Evolutionary conservation across 805 yeast genomes (phyloP), one percentile per base, ranked within the genome.

Genomic region (Tanozyma kutaoensis): DNA sequence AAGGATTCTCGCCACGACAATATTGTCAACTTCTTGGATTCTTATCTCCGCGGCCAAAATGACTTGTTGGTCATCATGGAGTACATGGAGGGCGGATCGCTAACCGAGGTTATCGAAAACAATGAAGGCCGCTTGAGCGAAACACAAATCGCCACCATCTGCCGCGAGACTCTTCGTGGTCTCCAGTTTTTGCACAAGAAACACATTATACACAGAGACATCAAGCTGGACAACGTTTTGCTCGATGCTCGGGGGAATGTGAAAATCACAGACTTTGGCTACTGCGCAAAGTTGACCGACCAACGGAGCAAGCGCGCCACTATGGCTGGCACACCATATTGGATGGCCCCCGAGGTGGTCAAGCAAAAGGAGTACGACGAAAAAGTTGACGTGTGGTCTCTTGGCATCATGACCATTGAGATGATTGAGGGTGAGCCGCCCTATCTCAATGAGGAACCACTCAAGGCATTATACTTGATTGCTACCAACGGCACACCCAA

Each of bases 51-150:
- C 29, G 82, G 84, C 4, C 61, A 66, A 26, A 66, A 70, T 32
- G 96, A 91, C 44, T 61, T 91, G 33, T 88, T 97, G 95, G 98
- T 91, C n/a, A 80, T 93, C 18, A 91, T 91, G 99, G 99, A 91
- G 52, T 93, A 75, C 50, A 91, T 91, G 99, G 96, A 93, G 56
- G 98, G 98, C 29, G 99, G 99, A 1, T 80, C 95, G 4, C 60
- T 91, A 39, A 91, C 97, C 0, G 98, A 91, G 55, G 81, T 93
- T 22, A 86, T 93, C 45, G 95, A 85, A 30, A 81, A 85, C 53
- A 86, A 86, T 48, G 75, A 74, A 28, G 50, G 42, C 37, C 65
- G 69, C 25, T 55, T 91, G 40, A 67, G 69, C 12, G 99, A 91
- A 51, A 69, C 73, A 27, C 98, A 93, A 54, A 91, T 93, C 37